Base-by-base conservation (phyloP, 257 asterid genomes). In the Ajuga chamaepitys region DNA sequence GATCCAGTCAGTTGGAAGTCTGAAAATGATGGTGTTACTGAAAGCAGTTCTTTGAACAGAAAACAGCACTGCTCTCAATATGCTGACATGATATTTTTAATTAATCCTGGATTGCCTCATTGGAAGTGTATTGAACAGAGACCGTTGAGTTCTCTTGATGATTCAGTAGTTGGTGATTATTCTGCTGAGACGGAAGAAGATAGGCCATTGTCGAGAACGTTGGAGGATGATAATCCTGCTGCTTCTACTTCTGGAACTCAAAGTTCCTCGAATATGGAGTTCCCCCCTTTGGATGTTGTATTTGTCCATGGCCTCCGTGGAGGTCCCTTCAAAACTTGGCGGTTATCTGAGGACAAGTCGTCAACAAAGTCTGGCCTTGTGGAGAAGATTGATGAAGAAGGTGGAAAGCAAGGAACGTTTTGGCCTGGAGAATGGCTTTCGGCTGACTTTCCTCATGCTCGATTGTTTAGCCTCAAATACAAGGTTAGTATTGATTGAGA, bases 361-460 rank as follows among this genome's bases (percentile, higher is more conserved):
- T 94, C 99, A 9, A 90, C 97, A 34, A 94, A 94, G 78, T 94
- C 99, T 74, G 99, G 99, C 77, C 95, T 94, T 69, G 96, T 94
- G 62, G 99, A 94, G 81, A 94, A 90, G 86, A 94, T 94, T 79
- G 99, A 94, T 48, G 95, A 88, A 82, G 99, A 94, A 74, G 97
- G 97, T 50, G 99, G 99, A 61, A 88, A 81, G 74, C 88, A 83
- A 59, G 99, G 99, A 77, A 86, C 99, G 58, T 90, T 94, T 66
- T 94, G 99, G 99, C 99, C 99, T 16, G 96, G 89, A 66, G 97
- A 90, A 74, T 94, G 99, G 99, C 96, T 94, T 74, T 80, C 95
- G 59, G 84, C 82, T 75, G 99, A 94, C 79, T 90, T 88, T 64
- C 95, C 99, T 72, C 81, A 82, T 76, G 99, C 99, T 9, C 96